Conservation (phyloP, 805 yeast genomes). For the Priceomyces haplophilus region DNA sequence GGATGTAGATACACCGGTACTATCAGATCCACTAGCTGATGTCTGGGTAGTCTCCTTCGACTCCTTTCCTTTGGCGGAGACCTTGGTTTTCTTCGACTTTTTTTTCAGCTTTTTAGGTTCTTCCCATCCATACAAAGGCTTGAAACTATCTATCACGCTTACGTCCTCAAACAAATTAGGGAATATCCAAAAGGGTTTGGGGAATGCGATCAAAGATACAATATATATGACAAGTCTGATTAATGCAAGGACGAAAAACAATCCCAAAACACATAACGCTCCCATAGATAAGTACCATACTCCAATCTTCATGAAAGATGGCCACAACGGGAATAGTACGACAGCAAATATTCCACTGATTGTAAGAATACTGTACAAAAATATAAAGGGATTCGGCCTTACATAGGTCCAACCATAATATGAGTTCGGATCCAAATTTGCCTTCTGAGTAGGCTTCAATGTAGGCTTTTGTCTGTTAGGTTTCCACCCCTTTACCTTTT, state of each 20-base stretch:
- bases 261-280: conserved; percentile 65
- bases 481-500: conserved; percentile 52
- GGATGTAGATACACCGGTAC: conserved; percentile 13
- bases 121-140: conserved; percentile 85
- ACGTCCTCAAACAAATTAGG: conserved; percentile 96
- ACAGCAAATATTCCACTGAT: conserved; percentile 60
- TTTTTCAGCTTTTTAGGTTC: conserved; percentile 36
- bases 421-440: conserved; percentile 58
- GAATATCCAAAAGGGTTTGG: conserved; percentile 90
- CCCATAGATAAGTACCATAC: conserved; percentile 89
- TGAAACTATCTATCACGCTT: conserved; percentile 88
- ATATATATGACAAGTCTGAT: conserved; percentile 70
- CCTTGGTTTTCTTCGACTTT: conserved; percentile 14
- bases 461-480: conserved; percentile 67
- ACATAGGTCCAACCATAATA: conserved; percentile 84
- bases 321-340: conserved; percentile 93
- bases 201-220: conserved; percentile 53
- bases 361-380: conserved; percentile 62
- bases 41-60: neutral
- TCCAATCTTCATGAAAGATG: conserved; percentile 78
- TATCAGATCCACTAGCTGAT: conserved; percentile 7
- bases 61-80: conserved; percentile 4
- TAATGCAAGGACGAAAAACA: conserved; percentile 75
- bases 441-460: conserved; percentile 52
- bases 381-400: conserved; percentile 64